These are phyloP conservation scores for Coemansia sp. DNA, from an alignment of 192 early-diverging fungal genomes.

Conservation along the genomic window DNA sequence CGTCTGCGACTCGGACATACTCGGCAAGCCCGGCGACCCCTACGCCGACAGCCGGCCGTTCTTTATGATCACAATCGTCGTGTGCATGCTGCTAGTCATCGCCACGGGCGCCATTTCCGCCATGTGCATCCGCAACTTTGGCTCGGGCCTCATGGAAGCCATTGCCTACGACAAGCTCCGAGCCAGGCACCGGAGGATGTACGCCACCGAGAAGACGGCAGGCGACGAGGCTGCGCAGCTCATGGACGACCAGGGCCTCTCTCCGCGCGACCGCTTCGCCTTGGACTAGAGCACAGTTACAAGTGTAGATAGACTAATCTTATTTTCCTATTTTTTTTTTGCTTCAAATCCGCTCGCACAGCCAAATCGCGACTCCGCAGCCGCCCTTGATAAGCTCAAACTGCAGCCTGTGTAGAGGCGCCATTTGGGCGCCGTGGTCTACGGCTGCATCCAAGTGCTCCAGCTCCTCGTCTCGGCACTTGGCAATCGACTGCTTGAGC, in stretches of 20 bases:
- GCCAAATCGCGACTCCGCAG: slow-evolving; percentile 92
- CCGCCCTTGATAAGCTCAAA: slow-evolving; percentile 82
- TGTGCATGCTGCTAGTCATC: slow-evolving; percentile 38
- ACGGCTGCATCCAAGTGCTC: slow-evolving; percentile 93
- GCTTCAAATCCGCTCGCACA: slow-evolving; percentile 76
- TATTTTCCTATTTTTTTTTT: background rate
- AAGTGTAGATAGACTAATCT: background rate
- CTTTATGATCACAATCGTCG: slow-evolving; percentile 52
- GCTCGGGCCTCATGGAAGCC: slow-evolving; percentile 49
- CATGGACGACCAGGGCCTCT: slow-evolving; percentile 2
- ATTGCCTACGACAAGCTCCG: slow-evolving; percentile 48
- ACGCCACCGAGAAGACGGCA: slow-evolving; percentile 3
- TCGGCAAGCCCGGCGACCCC: slow-evolving; percentile 40
- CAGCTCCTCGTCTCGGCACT: slow-evolving; percentile 94
- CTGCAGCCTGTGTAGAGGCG: slow-evolving; percentile 76
- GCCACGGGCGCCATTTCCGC: slow-evolving; percentile 27
- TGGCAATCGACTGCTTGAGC: slow-evolving; percentile 67
- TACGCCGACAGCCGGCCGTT: slow-evolving; percentile 43
- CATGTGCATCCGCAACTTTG: slow-evolving; percentile 46
- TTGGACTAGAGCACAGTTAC: slow-evolving; percentile 17
- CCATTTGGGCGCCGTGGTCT: slow-evolving; percentile 80
- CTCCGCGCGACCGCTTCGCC: slow-evolving; percentile 31
- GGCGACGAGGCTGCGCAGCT: slow-evolving; percentile 16
- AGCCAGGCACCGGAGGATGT: slow-evolving; percentile 30
- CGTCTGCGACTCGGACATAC: slow-evolving; percentile 26